phyloP scores from a whole-genome alignment of 2,329 filamentous ascomycete genomes.

The Cladophialophora yegresii region DNA sequence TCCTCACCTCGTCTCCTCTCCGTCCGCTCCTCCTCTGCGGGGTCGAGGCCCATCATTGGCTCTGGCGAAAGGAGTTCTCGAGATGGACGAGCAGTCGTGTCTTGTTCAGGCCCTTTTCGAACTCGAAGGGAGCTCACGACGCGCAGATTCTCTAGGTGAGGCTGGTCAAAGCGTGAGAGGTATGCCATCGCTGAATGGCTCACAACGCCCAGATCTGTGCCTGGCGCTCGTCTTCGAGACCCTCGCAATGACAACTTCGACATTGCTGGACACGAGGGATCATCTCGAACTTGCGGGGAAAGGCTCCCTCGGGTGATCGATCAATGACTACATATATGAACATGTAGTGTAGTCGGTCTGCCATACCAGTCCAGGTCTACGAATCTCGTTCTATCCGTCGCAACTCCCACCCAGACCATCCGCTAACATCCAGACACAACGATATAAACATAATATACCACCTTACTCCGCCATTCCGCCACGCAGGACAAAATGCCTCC shows the following conservation, averaged over 20 bases:
- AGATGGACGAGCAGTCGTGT: background rate
- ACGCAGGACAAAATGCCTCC: conserved; percentile 22
- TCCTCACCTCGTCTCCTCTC: conserved; percentile 19
- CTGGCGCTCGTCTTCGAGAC: background rate
- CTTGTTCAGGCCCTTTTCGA: background rate
- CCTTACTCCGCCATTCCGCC: background rate
- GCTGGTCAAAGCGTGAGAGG: background rate
- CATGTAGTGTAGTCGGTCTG: background rate
- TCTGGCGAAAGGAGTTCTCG: conserved; percentile 11
- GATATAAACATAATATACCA: background rate
- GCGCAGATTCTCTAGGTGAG: background rate
- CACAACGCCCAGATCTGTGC: background rate
- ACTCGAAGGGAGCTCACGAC: background rate
- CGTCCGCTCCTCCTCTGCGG: conserved; percentile 10
- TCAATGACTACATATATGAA: background rate
- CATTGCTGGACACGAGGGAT: background rate
- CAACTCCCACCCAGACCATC: background rate
- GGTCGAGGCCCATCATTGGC: conserved; percentile 8
- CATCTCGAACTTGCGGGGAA: background rate
- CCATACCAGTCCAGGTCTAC: too few species aligned
- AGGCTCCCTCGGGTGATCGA: background rate
- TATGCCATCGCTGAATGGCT: background rate
- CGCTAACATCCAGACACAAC: background rate
- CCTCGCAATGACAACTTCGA: background rate
- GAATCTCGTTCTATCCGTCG: background rate